phyloP scores from a whole-genome alignment of 2,329 filamentous ascomycete species.

The Huntiella decipiens region DNA sequence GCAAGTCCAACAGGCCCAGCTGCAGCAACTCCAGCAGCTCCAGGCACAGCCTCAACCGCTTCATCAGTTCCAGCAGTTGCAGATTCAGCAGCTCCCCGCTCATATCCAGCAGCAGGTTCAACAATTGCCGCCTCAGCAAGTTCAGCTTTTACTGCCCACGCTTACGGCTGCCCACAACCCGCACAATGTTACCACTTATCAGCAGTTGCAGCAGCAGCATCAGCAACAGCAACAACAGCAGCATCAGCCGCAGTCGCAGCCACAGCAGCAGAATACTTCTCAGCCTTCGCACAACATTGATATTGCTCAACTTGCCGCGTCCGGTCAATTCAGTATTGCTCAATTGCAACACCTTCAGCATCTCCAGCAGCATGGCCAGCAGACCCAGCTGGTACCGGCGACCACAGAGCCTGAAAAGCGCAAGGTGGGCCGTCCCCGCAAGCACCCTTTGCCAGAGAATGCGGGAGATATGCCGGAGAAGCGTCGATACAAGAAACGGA shows the following conservation, averaged over 20 bases:
- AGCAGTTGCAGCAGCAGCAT: conserved; percentile 7
- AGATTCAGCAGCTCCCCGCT: background rate
- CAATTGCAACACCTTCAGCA: background rate
- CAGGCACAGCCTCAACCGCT: conserved; percentile 3
- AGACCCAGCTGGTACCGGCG: conserved; percentile 1
- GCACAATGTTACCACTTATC: conserved; percentile 5
- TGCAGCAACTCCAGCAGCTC: conserved; percentile 5
- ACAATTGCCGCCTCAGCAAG: conserved; percentile 2
- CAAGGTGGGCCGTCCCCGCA: conserved; percentile 45
- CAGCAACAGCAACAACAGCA: conserved; percentile 2
- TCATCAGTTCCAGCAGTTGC: background rate
- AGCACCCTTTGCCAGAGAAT: conserved; percentile 42
- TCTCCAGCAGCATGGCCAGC: conserved; percentile 2
- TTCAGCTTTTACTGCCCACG: conserved; percentile 1
- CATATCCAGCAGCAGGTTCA: conserved; percentile 6
- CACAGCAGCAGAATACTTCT: background rate
- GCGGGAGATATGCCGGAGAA: conserved; percentile 37
- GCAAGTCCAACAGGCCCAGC: conserved; percentile 3
- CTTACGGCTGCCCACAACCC: background rate
- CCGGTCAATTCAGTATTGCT: conserved; percentile 3
- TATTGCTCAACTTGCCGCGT: conserved; percentile 3
- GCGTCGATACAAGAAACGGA: conserved; percentile 46
- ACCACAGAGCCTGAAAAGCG: conserved; percentile 30
- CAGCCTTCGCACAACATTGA: conserved; percentile 6
- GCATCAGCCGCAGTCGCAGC: background rate